These are phyloP conservation scores for Ganoderma multipileum DNA, from an alignment of 1,284 basidiomycete genomes.

Conservation along the genomic window DNA sequence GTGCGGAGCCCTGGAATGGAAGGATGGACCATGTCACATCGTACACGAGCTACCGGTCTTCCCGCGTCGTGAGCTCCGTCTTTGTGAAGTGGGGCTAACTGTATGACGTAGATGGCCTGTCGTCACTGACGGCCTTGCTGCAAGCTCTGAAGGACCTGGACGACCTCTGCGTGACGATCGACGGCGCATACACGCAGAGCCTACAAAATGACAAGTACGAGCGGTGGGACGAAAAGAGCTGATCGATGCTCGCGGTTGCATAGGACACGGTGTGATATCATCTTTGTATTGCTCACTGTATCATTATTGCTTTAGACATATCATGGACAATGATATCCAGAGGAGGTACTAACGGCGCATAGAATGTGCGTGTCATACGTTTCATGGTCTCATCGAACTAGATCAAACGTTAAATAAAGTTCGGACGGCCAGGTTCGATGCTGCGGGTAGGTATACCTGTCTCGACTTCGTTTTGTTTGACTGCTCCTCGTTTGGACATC, in stretches of 20 bases:
- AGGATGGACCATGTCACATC: neutral
- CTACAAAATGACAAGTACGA: constrained; percentile 62
- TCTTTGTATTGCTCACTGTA: constrained; percentile 27
- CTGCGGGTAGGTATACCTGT: neutral
- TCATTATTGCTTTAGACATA: constrained; percentile 29
- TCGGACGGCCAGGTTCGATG: neutral
- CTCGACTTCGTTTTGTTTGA: neutral
- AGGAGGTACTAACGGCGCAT: too few relatives aligned
- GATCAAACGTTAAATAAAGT: neutral
- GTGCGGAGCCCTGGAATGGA: neutral
- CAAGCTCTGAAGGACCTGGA: constrained; percentile 81
- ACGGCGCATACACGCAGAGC: constrained; percentile 68
- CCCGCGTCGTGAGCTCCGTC: neutral
- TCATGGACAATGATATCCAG: neutral
- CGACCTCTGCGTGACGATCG: constrained; percentile 71
- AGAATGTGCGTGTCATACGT: too few relatives aligned
- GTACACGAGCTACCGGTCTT: neutral
- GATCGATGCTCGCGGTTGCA: constrained; percentile 26
- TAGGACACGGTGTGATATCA: constrained; percentile 8
- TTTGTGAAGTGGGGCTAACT: neutral
- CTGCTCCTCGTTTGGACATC: neutral
- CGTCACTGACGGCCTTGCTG: constrained; percentile 80
- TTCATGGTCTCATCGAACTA: neutral
- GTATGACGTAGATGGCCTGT: constrained; percentile 68
- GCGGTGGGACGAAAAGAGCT: constrained; percentile 73